A percentile compares a stretch with the other conserved stretches of the same genome.
Conservation (phyloP, 768 basidiomycete genomes). For the Boletus reticulatus region DNA sequence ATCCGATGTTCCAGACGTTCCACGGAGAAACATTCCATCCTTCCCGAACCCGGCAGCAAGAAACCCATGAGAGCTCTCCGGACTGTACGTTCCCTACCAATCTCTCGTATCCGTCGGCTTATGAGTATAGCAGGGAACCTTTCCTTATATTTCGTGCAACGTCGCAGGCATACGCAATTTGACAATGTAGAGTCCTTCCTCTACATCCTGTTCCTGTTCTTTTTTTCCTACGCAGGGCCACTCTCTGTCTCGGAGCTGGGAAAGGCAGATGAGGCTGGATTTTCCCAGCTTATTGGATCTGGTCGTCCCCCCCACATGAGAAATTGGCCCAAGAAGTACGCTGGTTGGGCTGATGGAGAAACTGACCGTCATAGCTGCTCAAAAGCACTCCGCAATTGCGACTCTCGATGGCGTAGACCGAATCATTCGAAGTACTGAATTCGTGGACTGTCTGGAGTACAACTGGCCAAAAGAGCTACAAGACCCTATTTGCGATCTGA, state of each 20-base stretch:
- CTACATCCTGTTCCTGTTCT: not conserved
- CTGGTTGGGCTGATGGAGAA: not conserved
- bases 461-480: not conserved
- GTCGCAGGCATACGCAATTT: not conserved
- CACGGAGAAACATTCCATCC: not conserved
- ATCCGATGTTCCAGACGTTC: too few species aligned
- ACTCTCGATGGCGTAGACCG: too few species aligned
- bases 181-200: slow-evolving; percentile 2
- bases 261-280: not conserved
- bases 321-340: not conserved
- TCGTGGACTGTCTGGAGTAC: not conserved
- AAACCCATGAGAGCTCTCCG: too few species aligned
- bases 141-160: not conserved
- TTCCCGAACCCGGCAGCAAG: not conserved
- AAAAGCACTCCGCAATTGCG: too few species aligned
- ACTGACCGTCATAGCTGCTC: too few species aligned
- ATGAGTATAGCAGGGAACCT: not conserved
- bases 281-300: not conserved
- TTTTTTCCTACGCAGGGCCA: slow-evolving; percentile 3
- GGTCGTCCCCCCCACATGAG: not conserved
- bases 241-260: not conserved
- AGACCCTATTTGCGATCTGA: not conserved
- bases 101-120: too few species aligned
- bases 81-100: too few species aligned
- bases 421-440: not conserved